Evolutionary conservation across 306 rosid species (phyloP).

Genomic region (Vigna hirtella): DNA sequence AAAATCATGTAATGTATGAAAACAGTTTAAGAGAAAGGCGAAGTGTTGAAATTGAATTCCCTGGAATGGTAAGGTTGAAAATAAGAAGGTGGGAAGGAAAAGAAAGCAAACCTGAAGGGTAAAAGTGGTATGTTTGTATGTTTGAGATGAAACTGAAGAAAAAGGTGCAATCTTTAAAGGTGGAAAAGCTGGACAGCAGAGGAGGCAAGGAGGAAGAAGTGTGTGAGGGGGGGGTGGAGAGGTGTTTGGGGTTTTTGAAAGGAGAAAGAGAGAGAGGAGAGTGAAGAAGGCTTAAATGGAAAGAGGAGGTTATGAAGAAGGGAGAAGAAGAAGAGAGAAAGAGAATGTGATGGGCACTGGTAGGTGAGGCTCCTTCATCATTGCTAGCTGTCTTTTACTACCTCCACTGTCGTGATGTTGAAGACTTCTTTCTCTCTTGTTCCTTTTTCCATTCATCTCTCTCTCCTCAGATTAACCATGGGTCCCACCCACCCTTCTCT

Average conservation of each 20-base stretch:
- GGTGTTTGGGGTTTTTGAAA: conserved; percentile 51
- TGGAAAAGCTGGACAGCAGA: neutral
- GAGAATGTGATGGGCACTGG: conserved; percentile 54
- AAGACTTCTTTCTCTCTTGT: conserved; percentile 62
- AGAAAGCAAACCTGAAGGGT: conserved; percentile 52
- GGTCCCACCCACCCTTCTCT: conserved; percentile 63
- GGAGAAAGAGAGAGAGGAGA: conserved; percentile 52
- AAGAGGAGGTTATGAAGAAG: conserved; percentile 47
- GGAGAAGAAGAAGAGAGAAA: conserved; percentile 40
- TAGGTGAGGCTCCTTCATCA: conserved; percentile 86
- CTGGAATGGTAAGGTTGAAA: conserved; percentile 15
- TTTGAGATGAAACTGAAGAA: conserved; percentile 10
- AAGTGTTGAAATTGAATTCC: neutral
- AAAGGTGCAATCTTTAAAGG: conserved; percentile 2
- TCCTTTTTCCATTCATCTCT: conserved; percentile 24
- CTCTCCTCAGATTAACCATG: conserved; percentile 47
- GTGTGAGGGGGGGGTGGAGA: neutral
- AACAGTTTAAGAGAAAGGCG: neutral
- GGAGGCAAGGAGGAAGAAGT: neutral
- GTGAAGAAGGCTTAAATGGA: conserved; percentile 56
- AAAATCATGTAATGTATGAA: too few relatives aligned
- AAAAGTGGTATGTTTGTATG: neutral
- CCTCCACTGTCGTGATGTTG: conserved; percentile 71
- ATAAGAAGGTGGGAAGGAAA: neutral
- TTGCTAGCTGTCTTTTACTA: conserved; percentile 97